phyloP scores from a whole-genome alignment of 331 rosid genomes.

The Spiraea crenata region DNA sequence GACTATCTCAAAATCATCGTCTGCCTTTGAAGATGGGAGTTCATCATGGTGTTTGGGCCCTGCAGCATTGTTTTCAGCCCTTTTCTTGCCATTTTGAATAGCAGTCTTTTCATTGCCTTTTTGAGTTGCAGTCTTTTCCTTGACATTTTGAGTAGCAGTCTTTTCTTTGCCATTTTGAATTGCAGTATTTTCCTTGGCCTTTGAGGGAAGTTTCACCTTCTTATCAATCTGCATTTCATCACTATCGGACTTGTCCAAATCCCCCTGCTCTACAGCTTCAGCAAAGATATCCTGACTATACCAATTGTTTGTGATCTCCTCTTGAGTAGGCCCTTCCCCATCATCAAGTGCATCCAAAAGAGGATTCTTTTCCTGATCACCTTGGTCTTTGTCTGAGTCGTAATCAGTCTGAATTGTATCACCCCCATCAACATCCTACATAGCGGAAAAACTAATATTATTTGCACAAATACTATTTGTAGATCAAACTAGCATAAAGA shows the following conservation, averaged over 20 bases:
- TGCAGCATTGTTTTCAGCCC: slow-evolving; percentile 2
- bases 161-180: slow-evolving; percentile 1
- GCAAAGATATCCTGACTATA: slow-evolving; percentile 86
- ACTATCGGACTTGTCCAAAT: slow-evolving; percentile 43
- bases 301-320: slow-evolving; percentile 77
- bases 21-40: slow-evolving; percentile 37
- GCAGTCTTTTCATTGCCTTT: no score
- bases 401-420: slow-evolving; percentile 48
- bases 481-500: background rate
- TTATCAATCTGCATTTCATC: slow-evolving; percentile 64
- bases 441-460: slow-evolving; percentile 12
- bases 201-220: slow-evolving; percentile 18
- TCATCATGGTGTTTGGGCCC: slow-evolving; percentile 22
- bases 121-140: slow-evolving; percentile 27
- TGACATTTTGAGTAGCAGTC: slow-evolving; percentile 12
- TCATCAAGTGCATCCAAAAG: slow-evolving; percentile 76
- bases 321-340: slow-evolving; percentile 59
- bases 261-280: slow-evolving; percentile 76
- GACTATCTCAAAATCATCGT: slow-evolving; percentile 68
- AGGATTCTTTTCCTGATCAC: slow-evolving; percentile 70
- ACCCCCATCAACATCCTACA: slow-evolving; percentile 59
- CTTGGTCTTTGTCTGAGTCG: slow-evolving; percentile 72
- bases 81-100: slow-evolving; percentile 1
- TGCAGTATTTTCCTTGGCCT: slow-evolving; percentile 33
- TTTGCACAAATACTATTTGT: slow-evolving; percentile 9